phyloP scores from a whole-genome alignment of 306 rosid genomes.

The Nissolia schottii region DNA sequence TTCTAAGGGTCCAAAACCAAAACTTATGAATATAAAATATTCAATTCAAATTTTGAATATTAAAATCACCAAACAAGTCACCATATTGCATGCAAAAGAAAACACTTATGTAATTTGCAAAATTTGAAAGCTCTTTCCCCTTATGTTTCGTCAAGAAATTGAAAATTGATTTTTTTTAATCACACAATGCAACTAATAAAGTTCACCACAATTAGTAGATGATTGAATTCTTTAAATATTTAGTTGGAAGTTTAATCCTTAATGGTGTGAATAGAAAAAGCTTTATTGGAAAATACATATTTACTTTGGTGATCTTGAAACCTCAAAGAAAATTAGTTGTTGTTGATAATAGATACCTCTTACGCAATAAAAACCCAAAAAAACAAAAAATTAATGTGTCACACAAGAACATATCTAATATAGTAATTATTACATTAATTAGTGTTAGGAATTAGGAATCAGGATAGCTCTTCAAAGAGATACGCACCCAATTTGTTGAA shows the following conservation, averaged over 20 bases:
- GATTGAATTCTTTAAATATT: no score
- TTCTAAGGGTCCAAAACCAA: background rate
- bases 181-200: no score
- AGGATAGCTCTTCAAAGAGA: background rate
- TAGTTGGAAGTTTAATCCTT: no score
- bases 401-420: background rate
- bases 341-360: no score
- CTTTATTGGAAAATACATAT: no score
- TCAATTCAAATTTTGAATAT: background rate
- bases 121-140: background rate
- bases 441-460: background rate
- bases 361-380: no score
- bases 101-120: background rate
- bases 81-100: background rate
- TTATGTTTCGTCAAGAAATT: background rate
- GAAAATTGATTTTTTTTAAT: background rate
- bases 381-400: no score
- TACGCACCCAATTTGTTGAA: background rate
- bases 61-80: background rate
- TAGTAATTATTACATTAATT: background rate
- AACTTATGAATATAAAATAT: background rate
- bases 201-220: no score
- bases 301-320: no score
- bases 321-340: no score
- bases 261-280: no score